Conservation (phyloP, 441 rosid genomes). For the Eutrema salsugineum region DNA sequence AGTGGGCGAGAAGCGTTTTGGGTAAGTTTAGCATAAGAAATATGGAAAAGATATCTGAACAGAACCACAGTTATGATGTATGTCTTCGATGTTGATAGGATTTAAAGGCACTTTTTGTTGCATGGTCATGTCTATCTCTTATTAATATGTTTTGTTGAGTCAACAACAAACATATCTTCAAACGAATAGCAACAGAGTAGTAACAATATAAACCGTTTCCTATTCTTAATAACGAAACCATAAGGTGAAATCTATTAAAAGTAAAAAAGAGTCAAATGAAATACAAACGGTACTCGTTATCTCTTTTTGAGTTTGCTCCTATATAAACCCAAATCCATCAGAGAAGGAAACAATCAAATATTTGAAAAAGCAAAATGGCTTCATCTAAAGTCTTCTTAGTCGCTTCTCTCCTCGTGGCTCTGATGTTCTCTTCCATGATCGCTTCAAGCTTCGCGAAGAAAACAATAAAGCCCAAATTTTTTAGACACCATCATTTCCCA, state of each 20-base stretch:
- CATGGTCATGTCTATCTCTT: neutral
- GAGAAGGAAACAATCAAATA: neutral
- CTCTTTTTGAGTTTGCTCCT: neutral
- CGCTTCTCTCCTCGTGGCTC: neutral
- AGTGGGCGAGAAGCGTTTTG: slow-evolving; percentile 54
- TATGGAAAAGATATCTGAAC: neutral
- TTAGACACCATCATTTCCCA: neutral
- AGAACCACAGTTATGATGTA: slow-evolving; percentile 2
- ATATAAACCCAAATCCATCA: neutral
- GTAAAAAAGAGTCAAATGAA: neutral
- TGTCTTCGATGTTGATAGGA: neutral
- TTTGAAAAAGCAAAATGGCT: slow-evolving; percentile 1
- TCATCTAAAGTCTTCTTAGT: neutral
- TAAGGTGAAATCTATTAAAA: slow-evolving; percentile 3
- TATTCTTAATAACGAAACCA: slow-evolving; percentile 1
- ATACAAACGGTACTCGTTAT: neutral
- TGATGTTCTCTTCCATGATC: slow-evolving; percentile 1
- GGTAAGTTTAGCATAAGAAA: slow-evolving; percentile 33
- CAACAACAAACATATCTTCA: neutral
- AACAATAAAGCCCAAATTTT: neutral
- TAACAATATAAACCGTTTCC: neutral
- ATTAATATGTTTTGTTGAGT: slow-evolving; percentile 4
- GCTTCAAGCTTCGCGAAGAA: neutral
- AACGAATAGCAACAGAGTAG: neutral
- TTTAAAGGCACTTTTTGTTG: neutral